These are phyloP conservation scores for Chrysanthemum lavandulifolium DNA, from an alignment of 129 eudicot species.

Conservation along the genomic window DNA sequence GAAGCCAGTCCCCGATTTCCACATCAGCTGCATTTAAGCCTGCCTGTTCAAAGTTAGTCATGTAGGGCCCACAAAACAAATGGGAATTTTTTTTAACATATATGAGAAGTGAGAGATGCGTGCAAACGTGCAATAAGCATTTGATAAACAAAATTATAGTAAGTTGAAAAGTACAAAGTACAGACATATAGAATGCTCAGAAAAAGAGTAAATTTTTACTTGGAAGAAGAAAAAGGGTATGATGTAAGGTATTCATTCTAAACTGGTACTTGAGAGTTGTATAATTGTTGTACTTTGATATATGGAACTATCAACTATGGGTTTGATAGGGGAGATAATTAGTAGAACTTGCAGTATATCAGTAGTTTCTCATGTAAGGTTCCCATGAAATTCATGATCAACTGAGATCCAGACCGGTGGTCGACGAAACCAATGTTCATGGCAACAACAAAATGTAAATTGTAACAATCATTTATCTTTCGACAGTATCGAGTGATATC, in stretches of 20 bases:
- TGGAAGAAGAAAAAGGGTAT: background rate
- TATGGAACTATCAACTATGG: background rate
- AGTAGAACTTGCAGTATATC: constrained; percentile 9
- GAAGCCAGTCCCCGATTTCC: constrained; percentile 92
- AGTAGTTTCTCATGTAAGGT: constrained; percentile 1
- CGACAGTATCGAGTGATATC: background rate
- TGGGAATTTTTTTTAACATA: background rate
- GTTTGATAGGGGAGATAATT: constrained; percentile 6
- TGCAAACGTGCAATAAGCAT: constrained; percentile 6
- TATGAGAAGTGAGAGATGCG: constrained; percentile 4
- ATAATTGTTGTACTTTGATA: background rate
- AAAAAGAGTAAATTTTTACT: background rate
- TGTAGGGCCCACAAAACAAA: constrained; percentile 18
- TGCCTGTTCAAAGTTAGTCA: constrained; percentile 67
- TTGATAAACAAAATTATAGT: background rate
- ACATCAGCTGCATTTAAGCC: constrained; percentile 94
- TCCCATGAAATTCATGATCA: background rate
- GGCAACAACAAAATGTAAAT: background rate
- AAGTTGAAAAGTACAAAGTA: background rate
- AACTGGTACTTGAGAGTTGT: background rate
- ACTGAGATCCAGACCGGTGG: background rate
- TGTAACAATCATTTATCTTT: too few species aligned
- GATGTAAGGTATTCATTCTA: constrained; percentile 1
- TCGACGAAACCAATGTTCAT: background rate
- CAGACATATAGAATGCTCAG: constrained; percentile 12